Evolutionary conservation across 257 asterid species (phyloP).

Genomic region (Plantago major): DNA sequence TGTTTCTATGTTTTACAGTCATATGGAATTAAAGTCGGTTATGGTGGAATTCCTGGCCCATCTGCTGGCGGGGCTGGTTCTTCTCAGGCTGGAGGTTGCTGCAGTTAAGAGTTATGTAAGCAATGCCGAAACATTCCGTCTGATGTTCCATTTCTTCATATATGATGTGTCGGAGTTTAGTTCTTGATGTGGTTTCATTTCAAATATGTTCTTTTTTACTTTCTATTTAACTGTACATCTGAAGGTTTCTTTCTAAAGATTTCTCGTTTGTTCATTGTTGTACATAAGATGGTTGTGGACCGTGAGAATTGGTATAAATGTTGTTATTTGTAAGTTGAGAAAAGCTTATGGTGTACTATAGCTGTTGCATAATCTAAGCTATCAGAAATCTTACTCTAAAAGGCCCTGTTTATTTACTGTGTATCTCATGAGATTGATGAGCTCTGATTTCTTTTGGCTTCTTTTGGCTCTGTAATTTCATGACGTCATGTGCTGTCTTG

Average conservation of each 20-base stretch:
- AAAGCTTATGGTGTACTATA: not conserved
- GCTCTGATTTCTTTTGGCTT: no score
- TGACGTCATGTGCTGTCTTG: no score
- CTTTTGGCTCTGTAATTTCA: no score
- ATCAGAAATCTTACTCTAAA: no score
- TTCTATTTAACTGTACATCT: conserved; percentile 12
- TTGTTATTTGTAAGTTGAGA: not conserved
- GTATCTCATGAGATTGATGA: no score
- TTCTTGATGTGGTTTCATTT: conserved; percentile 1
- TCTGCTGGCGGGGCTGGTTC: conserved; percentile 75
- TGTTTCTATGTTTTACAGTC: conserved; percentile 46
- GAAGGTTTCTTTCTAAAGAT: not conserved
- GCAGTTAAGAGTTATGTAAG: conserved; percentile 41
- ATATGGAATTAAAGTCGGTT: conserved; percentile 85
- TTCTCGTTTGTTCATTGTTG: conserved; percentile 4
- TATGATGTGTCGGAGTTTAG: not conserved
- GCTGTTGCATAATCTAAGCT: not conserved
- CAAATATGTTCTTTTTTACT: not conserved
- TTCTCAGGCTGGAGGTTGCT: conserved; percentile 87
- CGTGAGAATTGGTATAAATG: not conserved
- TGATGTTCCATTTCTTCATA: conserved; percentile 3
- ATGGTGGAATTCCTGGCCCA: conserved; percentile 72
- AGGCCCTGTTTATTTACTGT: no score
- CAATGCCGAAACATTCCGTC: not conserved
- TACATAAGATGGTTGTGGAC: conserved; percentile 5